These are phyloP conservation scores for Marasmius sp. DNA, from an alignment of 1,284 basidiomycete species.

Conservation along the genomic window DNA sequence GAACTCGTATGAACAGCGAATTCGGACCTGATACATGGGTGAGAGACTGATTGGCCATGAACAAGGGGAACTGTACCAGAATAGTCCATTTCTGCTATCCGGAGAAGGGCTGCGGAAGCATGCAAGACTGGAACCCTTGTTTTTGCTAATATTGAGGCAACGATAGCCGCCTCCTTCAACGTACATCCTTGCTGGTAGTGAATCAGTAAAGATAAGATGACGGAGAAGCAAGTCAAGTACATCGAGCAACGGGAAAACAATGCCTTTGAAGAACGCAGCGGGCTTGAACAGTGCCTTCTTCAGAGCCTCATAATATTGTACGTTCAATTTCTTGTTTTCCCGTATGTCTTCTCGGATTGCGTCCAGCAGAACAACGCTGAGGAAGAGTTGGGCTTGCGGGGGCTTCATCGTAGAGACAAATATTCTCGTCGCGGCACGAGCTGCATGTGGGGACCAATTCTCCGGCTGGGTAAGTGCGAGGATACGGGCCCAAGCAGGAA, in stretches of 20 bases:
- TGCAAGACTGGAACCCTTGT: conserved; percentile 95
- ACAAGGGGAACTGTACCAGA: conserved; percentile 49
- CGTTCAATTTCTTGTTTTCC: conserved; percentile 85
- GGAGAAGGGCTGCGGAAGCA: conserved; percentile 92
- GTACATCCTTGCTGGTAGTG: conserved; percentile 69
- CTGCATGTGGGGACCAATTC: conserved; percentile 95
- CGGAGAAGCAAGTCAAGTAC: conserved; percentile 43
- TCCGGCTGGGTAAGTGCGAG: conserved; percentile 92
- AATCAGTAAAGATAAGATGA: not conserved
- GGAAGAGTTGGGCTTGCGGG: conserved; percentile 90
- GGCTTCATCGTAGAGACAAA: conserved; percentile 98
- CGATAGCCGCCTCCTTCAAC: conserved; percentile 93
- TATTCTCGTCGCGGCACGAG: conserved; percentile 91
- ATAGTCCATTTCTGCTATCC: conserved; percentile 97
- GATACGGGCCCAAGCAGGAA: conserved; percentile 95
- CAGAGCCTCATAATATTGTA: conserved; percentile 92
- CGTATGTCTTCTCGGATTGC: conserved; percentile 90
- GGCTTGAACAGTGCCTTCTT: conserved; percentile 96
- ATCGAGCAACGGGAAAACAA: conserved; percentile 94
- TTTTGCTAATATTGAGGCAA: conserved; percentile 90
- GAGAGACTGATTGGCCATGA: not conserved
- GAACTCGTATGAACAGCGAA: conserved; percentile 94
- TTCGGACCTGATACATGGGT: conserved; percentile 67
- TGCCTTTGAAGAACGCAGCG: conserved; percentile 97
- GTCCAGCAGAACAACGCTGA: conserved; percentile 91